Base-by-base conservation (phyloP, 768 basidiomycete species). In the Cyathus striatus region DNA sequence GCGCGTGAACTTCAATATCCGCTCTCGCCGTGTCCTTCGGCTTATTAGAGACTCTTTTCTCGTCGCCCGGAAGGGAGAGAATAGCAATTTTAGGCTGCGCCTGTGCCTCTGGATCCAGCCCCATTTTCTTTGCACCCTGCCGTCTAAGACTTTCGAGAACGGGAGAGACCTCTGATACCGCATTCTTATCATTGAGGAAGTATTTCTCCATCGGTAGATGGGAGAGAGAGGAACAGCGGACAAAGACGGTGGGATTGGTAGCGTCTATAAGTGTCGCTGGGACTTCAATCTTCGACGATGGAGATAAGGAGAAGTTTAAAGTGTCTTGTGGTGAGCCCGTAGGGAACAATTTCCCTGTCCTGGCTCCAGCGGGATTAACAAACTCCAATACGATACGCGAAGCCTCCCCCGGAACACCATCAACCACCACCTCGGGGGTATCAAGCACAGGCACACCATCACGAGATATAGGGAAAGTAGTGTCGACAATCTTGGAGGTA, bases 61-160 rank as follows among this genome's bases (percentile, higher is more conserved):
- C 45, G 6, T 42, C 45, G 6, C 44, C 42, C 9, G 64, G 74
- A 39, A 61, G 50, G 40, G 66, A 64, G 32, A 86, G 65, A 17
- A 83, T 61, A 4, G 81, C 79, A 43, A 87, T 78, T 55, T 86
- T 87, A 1, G 84, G 85, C 52, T 86, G 83, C 1, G 82, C 83
- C 52, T 81, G 74, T 1, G 75, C 73, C 4, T 58, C 43, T 1
- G 81, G 81, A 46, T 83, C 81, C 3, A 86, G 67, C 3, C 79
- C 76, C 85, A 86, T 87, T 34, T 56, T 62, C 12, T 51, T 49
- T 12, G 83, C 83, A 24, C 78, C 82, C 21, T 61, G 61, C 47
- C 70, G 73, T 3, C 83, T 73, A 38, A 86, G 68, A 6, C 45
- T 38, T 55, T 86, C 84, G 10, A 85, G 59, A 2, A 69, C 46